These are phyloP conservation scores for Acanthamoeba rhysodes DNA, from an alignment of 208 protist species.

Conservation along the genomic window DNA sequence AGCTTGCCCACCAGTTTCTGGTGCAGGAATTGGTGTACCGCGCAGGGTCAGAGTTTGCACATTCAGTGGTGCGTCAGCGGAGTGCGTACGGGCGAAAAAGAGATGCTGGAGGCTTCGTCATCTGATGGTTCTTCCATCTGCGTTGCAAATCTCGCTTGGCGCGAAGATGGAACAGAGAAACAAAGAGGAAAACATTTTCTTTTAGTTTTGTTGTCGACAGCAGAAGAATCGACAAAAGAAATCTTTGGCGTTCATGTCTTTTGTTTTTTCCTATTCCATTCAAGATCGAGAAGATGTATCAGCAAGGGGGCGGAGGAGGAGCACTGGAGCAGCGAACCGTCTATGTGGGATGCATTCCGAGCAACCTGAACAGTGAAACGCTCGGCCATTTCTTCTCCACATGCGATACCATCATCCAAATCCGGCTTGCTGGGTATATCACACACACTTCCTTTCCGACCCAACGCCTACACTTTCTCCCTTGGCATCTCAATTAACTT, in stretches of 20 bases:
- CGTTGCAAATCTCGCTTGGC: too few species aligned
- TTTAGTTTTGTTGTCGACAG: too few species aligned
- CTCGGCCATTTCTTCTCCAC: constrained; percentile 38
- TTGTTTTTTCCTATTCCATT: background rate
- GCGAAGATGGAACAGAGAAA: too few species aligned
- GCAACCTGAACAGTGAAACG: constrained; percentile 5
- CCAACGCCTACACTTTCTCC: too few species aligned
- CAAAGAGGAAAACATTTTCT: too few species aligned
- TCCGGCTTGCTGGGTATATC: constrained; percentile 74
- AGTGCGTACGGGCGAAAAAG: too few species aligned
- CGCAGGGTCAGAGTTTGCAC: too few species aligned
- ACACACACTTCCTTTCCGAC: background rate
- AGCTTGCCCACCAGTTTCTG: constrained; percentile 17
- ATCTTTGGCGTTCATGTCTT: background rate
- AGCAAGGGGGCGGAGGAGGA: background rate
- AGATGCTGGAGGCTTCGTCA: too few species aligned
- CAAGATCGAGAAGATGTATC: background rate
- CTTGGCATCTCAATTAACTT: background rate
- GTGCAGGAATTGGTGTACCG: background rate
- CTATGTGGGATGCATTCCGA: constrained; percentile 59
- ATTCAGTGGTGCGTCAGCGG: too few species aligned
- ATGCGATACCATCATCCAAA: constrained; percentile 45
- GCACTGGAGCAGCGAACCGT: constrained; percentile 17
- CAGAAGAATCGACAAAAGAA: too few species aligned
- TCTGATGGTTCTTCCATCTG: too few species aligned